These are phyloP conservation scores for Termitomyces sp. DNA, from an alignment of 768 basidiomycete genomes.

Conservation along the genomic window DNA sequence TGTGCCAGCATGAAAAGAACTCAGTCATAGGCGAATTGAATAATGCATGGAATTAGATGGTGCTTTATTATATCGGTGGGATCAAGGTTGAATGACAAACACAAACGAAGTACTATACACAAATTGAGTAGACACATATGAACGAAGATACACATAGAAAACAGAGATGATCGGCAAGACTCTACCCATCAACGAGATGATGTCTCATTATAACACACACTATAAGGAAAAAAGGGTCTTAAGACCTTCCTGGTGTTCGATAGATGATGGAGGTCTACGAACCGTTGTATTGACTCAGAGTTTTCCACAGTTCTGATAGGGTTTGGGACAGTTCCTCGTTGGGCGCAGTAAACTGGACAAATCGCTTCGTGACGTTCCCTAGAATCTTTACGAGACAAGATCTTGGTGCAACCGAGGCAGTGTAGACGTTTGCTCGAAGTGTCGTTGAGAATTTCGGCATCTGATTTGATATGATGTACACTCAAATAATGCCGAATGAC, in stretches of 20 bases:
- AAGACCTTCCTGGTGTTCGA: background rate
- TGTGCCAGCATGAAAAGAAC: background rate
- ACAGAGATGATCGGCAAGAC: background rate
- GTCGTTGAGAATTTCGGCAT: slow-evolving; percentile 8
- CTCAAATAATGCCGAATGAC: slow-evolving; percentile 8
- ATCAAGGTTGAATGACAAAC: background rate
- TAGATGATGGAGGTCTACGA: background rate
- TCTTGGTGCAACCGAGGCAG: slow-evolving; percentile 10
- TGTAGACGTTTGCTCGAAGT: slow-evolving; percentile 5
- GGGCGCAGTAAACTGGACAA: slow-evolving; percentile 2
- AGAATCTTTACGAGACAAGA: slow-evolving; percentile 11
- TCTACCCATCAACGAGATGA: background rate
- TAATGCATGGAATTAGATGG: no score
- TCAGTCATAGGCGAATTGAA: background rate
- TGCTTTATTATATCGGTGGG: background rate
- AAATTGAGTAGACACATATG: background rate
- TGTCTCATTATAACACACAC: background rate
- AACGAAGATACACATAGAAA: background rate
- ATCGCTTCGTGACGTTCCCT: slow-evolving; percentile 9
- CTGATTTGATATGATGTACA: slow-evolving; percentile 1
- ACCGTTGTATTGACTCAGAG: background rate
- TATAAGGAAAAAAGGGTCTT: background rate
- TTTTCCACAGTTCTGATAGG: background rate
- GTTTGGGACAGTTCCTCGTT: background rate
- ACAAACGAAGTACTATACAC: background rate